Percentiles rank a stretch among this genome's conserved stretches.
Conservation (phyloP, 148 eudicot species). For the Rheum nobile region DNA sequence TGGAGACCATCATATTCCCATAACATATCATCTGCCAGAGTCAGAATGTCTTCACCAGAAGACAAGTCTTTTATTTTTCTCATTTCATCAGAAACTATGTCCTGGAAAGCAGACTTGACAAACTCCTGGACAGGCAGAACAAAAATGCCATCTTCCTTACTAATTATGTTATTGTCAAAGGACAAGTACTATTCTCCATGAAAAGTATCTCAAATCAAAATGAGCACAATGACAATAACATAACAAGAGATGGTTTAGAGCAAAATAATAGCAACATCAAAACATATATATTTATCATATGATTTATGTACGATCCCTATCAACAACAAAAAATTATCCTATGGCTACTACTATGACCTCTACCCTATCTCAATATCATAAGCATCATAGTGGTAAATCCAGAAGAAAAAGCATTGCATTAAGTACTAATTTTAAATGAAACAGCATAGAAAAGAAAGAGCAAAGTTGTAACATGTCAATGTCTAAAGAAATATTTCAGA, state of each 20-base stretch:
- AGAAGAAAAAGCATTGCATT: not conserved
- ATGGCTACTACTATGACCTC: not conserved
- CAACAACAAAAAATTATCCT: too few relatives aligned
- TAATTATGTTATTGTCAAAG: not conserved
- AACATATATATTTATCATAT: not conserved
- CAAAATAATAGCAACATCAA: not conserved
- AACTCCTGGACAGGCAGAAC: conserved; percentile 32
- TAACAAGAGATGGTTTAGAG: not conserved
- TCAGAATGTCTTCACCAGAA: conserved; percentile 13
- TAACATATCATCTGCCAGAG: conserved; percentile 44
- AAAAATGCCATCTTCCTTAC: not conserved
- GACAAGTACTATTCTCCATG: not conserved
- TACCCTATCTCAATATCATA: too few relatives aligned
- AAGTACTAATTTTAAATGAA: not conserved
- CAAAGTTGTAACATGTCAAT: not conserved
- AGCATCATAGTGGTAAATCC: not conserved
- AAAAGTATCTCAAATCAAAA: not conserved
- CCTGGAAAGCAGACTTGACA: conserved; percentile 50
- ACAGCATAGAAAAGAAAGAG: not conserved
- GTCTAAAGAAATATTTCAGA: not conserved
- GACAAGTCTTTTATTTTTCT: conserved; percentile 40
- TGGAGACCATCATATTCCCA: conserved; percentile 87
- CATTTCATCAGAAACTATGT: conserved; percentile 73
- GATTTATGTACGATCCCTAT: too few relatives aligned
- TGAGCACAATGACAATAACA: not conserved